phyloP scores from a whole-genome alignment of 208 protist genomes.

The Vickermania spadyakhi region DNA sequence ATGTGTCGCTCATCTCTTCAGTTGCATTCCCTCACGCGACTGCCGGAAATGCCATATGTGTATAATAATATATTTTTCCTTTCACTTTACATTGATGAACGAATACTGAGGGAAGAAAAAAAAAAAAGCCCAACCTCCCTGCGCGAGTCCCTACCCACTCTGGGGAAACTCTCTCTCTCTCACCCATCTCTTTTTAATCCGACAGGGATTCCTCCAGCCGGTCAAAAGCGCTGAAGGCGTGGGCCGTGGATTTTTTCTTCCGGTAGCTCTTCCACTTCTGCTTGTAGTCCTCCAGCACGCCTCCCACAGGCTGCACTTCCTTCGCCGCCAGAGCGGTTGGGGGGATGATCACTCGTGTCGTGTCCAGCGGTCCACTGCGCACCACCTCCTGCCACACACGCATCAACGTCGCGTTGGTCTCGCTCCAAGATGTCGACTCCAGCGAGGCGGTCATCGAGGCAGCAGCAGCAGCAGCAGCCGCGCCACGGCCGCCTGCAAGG shows the following conservation, averaged over 20 bases:
- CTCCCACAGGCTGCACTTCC: background rate
- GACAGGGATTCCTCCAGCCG: background rate
- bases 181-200: background rate
- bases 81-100: no score
- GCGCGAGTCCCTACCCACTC: no score
- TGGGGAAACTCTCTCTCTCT: background rate
- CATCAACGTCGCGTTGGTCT: background rate
- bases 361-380: background rate
- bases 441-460: no score
- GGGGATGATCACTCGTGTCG: background rate
- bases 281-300: background rate
- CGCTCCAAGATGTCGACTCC: background rate
- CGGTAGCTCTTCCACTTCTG: background rate
- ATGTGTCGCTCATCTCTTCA: no score
- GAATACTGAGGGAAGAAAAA: no score
- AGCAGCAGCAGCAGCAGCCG: background rate
- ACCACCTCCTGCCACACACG: background rate
- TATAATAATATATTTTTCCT: no score
- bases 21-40: no score
- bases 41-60: no score
- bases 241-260: background rate
- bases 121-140: no score
- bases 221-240: background rate
- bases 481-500: background rate
- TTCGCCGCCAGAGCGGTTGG: background rate